Base-by-base conservation (phyloP, 495 filamentous ascomycete species). In the Podospora anserina region DNA sequence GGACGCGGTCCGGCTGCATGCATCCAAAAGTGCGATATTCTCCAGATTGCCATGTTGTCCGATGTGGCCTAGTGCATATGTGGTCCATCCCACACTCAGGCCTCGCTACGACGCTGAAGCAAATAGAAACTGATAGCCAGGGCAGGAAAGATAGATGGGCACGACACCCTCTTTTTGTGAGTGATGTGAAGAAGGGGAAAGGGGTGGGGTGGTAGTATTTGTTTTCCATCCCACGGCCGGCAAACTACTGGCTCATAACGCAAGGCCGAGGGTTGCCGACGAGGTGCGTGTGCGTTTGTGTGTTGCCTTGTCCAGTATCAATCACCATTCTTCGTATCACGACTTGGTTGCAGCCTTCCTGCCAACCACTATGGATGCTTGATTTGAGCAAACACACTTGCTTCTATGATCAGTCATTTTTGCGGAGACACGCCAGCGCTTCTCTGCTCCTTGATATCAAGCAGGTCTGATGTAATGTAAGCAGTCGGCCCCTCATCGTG, bases 21-120 rank as follows among this genome's bases (percentile, higher is more conserved):
- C 39, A 49, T 49, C 39, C 7, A 49, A 13, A 49, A 2, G 13
- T 49, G 39, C 39, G 39, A 13, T 49, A 49, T 18, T 16, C 39
- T 49, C 39, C 39, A 49, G 39, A 49, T 49, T 49, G 39, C 39
- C 39, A 49, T 49, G 39, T 75, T 3, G 27, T 75, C n/a, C 55
- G 63, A 65, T 49, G 7, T 58, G 55, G 55, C 55, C 55, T 58
- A 58, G 55, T 58, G 55, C 55, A 58, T 58, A 49, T 49, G 39
- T 49, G 39, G 15, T 13, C 15, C 30, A 32, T 49, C 39, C 39
- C 9, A 11, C 39, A 11, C 7, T 6, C 39, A 49, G 39, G 39
- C 39, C 13, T 49, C 39, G 15, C 39, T 49, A 49, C 39, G 15
- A 49, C 39, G 39, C 39, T 49, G 39, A 11, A 3, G 39, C 39